These are phyloP conservation scores for Abelmoschus esculentus DNA, from an alignment of 345 rosid genomes.

Conservation along the genomic window DNA sequence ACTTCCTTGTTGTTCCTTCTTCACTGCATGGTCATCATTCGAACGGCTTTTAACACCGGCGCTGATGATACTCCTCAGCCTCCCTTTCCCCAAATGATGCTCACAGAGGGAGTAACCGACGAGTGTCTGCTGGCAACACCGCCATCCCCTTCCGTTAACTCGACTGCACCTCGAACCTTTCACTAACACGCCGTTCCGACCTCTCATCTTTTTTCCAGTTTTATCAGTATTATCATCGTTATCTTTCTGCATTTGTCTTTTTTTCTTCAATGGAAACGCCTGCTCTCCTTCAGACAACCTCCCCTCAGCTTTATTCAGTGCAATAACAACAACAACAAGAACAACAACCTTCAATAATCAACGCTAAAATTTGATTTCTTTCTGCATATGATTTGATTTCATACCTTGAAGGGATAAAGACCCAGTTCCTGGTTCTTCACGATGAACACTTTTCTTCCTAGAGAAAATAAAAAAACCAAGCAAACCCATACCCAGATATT, in stretches of 20 bases:
- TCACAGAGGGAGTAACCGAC: constrained; percentile 92
- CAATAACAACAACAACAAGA: constrained; percentile 6
- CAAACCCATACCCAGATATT: constrained; percentile 22
- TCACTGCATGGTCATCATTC: constrained; percentile 2
- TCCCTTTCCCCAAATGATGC: constrained; percentile 93
- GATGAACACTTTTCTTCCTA: constrained; percentile 25
- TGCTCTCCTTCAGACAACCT: constrained; percentile 39
- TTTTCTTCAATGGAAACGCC: constrained; percentile 50
- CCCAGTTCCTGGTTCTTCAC: constrained; percentile 24
- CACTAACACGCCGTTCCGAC: constrained; percentile 42
- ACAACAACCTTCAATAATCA: not conserved
- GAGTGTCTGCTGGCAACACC: constrained; percentile 88
- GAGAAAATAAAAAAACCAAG: constrained; percentile 10
- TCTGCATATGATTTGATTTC: not conserved
- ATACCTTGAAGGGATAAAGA: constrained; percentile 30
- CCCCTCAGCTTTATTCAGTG: constrained; percentile 25
- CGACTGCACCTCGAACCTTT: constrained; percentile 93
- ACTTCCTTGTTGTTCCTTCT: not conserved
- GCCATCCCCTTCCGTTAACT: constrained; percentile 94
- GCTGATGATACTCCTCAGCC: constrained; percentile 57
- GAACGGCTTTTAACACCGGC: constrained; percentile 32
- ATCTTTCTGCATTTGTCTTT: constrained; percentile 28
- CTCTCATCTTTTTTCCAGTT: constrained; percentile 37
- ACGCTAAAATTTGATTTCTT: not conserved
- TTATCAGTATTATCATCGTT: not conserved